Evolutionary conservation across 2,329 filamentous ascomycete genomes (phyloP).

Genomic region (Fusarium xyrophilum): DNA sequence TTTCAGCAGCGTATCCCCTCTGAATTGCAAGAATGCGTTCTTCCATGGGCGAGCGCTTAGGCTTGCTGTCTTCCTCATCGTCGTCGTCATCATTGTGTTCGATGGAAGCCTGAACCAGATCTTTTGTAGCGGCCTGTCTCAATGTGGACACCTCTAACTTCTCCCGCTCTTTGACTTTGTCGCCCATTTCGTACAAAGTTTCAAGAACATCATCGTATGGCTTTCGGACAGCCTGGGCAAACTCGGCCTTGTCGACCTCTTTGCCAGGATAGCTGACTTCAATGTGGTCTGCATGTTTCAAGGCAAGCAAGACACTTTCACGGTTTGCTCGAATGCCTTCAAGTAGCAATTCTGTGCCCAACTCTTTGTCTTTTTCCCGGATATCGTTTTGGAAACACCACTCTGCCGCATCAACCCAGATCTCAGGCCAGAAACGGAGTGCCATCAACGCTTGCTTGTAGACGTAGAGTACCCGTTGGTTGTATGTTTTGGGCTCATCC

Average conservation of each 20-base stretch:
- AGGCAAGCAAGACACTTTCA: slow-evolving; percentile 87
- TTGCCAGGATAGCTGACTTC: slow-evolving; percentile 79
- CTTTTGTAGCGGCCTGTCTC: slow-evolving; percentile 57
- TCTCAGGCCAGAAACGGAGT: slow-evolving; percentile 90
- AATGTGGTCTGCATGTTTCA: slow-evolving; percentile 87
- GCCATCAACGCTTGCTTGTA: slow-evolving; percentile 96
- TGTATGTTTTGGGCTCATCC: slow-evolving; percentile 78
- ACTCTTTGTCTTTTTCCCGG: slow-evolving; percentile 63
- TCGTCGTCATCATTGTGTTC: slow-evolving; percentile 60
- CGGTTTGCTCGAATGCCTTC: slow-evolving; percentile 89
- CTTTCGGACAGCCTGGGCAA: slow-evolving; percentile 78
- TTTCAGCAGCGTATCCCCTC: slow-evolving; percentile 74
- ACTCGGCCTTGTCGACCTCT: slow-evolving; percentile 78
- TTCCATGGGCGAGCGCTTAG: slow-evolving; percentile 66
- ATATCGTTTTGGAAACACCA: slow-evolving; percentile 86
- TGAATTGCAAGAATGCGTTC: slow-evolving; percentile 67
- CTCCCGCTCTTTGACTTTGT: slow-evolving; percentile 72
- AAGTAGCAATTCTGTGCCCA: slow-evolving; percentile 77
- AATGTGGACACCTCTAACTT: slow-evolving; percentile 63
- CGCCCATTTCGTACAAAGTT: slow-evolving; percentile 85
- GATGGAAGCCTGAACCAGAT: slow-evolving; percentile 49
- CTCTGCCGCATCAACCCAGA: slow-evolving; percentile 94
- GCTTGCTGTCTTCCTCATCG: slow-evolving; percentile 50
- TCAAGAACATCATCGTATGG: slow-evolving; percentile 85
- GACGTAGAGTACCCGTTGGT: slow-evolving; percentile 82